Evolutionary conservation across 768 basidiomycete species (phyloP).

Genomic region (Hygrophorus russula): DNA sequence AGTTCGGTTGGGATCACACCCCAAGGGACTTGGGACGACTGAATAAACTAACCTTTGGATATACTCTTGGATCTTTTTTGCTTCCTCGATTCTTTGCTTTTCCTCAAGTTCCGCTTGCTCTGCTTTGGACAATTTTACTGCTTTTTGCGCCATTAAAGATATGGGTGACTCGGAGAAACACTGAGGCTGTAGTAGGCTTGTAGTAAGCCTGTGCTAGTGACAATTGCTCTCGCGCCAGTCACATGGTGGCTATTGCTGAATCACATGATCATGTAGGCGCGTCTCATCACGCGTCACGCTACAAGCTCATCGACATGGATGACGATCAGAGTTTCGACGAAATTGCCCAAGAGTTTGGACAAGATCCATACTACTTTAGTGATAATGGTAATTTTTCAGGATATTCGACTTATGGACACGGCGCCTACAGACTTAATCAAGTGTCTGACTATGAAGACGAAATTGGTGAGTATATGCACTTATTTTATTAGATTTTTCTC

Average conservation of each 20-base stretch:
- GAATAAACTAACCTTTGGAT: slow-evolving; percentile 52
- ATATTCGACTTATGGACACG: not conserved
- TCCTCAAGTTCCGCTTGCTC: slow-evolving; percentile 19
- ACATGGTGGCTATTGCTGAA: too few species aligned
- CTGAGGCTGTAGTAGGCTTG: not conserved
- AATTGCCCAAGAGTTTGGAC: not conserved
- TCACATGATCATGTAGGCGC: not conserved
- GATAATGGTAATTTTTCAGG: not conserved
- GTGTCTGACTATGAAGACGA: slow-evolving; percentile 12
- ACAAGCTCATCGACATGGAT: not conserved
- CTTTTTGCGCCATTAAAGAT: slow-evolving; percentile 7
- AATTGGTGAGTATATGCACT: slow-evolving; percentile 27
- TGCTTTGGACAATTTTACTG: slow-evolving; percentile 23
- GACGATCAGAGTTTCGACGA: not conserved
- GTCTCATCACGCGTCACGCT: not conserved
- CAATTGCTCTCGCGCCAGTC: not conserved
- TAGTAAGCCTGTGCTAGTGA: not conserved
- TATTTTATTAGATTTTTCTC: not conserved
- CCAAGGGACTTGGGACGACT: slow-evolving; percentile 3
- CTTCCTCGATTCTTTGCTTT: slow-evolving; percentile 15
- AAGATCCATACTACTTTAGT: not conserved
- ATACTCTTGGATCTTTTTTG: slow-evolving; percentile 56
- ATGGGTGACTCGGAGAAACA: not conserved
- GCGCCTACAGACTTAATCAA: not conserved
- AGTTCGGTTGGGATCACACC: slow-evolving; percentile 10